Evolutionary conservation across 108 stramenopile genomes (phyloP).

Genomic region (Schizochytrium sp.): DNA sequence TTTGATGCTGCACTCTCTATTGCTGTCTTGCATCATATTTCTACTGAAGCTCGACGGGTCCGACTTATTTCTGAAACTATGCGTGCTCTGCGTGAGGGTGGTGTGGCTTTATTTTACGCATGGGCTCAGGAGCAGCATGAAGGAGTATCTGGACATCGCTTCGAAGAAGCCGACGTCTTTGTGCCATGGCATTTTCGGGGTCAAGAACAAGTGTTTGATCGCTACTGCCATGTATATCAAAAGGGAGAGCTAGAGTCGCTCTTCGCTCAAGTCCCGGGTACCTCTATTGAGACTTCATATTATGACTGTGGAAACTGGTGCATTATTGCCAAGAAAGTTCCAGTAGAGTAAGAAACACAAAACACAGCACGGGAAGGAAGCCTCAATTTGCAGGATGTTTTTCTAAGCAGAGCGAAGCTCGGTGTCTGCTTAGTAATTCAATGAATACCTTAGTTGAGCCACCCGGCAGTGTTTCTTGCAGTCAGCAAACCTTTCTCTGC

Average conservation of each 20-base stretch:
- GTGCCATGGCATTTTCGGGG: conserved; percentile 97
- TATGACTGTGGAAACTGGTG: conserved; percentile 37
- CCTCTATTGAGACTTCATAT: background rate
- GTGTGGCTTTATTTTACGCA: conserved; percentile 89
- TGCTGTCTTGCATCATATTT: conserved; percentile 97
- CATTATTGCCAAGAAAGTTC: background rate
- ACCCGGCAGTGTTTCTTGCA: too few relatives aligned
- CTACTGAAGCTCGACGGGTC: conserved; percentile 84
- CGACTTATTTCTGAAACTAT: conserved; percentile 86
- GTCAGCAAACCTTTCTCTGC: too few relatives aligned
- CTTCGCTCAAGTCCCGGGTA: background rate
- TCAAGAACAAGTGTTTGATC: conserved; percentile 88
- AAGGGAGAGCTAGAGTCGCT: conserved; percentile 91
- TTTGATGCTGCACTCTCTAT: conserved; percentile 97
- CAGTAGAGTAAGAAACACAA: background rate
- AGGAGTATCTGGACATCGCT: conserved; percentile 73
- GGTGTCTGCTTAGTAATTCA: too few relatives aligned
- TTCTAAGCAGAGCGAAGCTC: too few relatives aligned
- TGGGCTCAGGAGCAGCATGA: conserved; percentile 94
- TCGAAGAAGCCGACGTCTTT: conserved; percentile 89
- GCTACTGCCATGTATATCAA: conserved; percentile 96
- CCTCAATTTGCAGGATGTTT: too few relatives aligned
- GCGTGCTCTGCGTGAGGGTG: conserved; percentile 86
- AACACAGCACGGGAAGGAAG: too few relatives aligned
- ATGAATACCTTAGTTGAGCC: too few relatives aligned